Conservation (phyloP, 768 basidiomycete genomes). For the Suillus variegatus region DNA sequence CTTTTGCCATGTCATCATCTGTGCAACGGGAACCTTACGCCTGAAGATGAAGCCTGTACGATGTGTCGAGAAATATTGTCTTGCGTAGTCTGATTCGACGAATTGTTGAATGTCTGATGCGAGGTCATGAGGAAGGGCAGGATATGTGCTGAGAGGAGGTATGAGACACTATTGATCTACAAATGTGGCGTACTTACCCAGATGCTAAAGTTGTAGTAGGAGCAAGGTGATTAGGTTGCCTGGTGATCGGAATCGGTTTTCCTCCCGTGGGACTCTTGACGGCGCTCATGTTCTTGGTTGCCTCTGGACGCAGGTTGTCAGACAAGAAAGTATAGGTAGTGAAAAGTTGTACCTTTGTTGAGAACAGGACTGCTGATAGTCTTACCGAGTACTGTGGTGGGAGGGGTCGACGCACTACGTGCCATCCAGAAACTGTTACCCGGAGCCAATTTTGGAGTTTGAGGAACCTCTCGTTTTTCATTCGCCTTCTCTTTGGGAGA, state of each 20-base stretch:
- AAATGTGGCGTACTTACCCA: conserved; percentile 48
- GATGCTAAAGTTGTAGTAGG: conserved; percentile 55
- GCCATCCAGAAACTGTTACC: conserved; percentile 35
- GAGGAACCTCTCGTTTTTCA: conserved; percentile 36
- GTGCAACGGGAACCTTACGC: conserved; percentile 76
- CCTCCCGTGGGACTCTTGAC: conserved; percentile 63
- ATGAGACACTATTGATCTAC: conserved; percentile 14
- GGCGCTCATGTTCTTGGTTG: conserved; percentile 73
- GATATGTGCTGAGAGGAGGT: conserved; percentile 59
- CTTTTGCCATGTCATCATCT: conserved; percentile 94
- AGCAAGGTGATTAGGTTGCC: conserved; percentile 31
- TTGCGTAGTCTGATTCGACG: conserved; percentile 82
- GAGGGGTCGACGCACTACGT: conserved; percentile 38
- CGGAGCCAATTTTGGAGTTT: conserved; percentile 47
- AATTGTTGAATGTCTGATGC: conserved; percentile 87
- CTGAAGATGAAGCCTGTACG: conserved; percentile 87
- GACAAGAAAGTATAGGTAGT: background rate
- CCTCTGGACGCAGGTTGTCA: conserved; percentile 40
- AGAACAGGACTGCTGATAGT: conserved; percentile 69
- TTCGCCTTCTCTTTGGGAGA: conserved; percentile 22
- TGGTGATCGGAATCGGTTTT: conserved; percentile 62
- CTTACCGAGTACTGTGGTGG: conserved; percentile 58
- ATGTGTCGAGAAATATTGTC: conserved; percentile 87
- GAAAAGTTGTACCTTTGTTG: conserved; percentile 57
- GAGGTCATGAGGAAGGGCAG: conserved; percentile 76